Conservation (phyloP, 768 basidiomycete genomes). For the Clavulina sp. region DNA sequence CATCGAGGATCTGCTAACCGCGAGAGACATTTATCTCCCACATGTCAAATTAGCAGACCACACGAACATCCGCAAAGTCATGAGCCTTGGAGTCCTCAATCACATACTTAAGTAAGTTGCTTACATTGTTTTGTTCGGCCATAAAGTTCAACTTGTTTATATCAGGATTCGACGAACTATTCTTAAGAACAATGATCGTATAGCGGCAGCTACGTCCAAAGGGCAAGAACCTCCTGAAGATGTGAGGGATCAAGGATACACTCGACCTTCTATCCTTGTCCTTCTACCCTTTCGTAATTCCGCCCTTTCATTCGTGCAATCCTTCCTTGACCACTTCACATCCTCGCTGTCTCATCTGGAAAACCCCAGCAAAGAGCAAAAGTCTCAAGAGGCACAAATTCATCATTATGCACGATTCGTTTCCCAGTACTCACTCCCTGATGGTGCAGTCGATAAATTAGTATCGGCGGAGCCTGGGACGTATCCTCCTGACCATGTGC, state of each 20-base stretch:
- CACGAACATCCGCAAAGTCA: slow-evolving; percentile 43
- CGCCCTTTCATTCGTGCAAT: slow-evolving; percentile 66
- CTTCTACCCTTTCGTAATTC: slow-evolving; percentile 87
- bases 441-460: slow-evolving; percentile 66
- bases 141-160: slow-evolving; percentile 2
- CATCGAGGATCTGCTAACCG: slow-evolving; percentile 36
- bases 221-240: slow-evolving; percentile 47
- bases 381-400: slow-evolving; percentile 31
- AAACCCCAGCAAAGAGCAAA: background rate
- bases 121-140: background rate
- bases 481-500: slow-evolving; percentile 79
- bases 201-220: slow-evolving; percentile 40
- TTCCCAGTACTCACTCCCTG: slow-evolving; percentile 66
- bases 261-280: slow-evolving; percentile 82
- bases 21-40: slow-evolving; percentile 52
- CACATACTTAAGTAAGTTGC: slow-evolving; percentile 66
- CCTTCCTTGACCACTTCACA: slow-evolving; percentile 55
- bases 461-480: slow-evolving; percentile 50
- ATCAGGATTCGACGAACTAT: slow-evolving; percentile 74
- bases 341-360: slow-evolving; percentile 26
- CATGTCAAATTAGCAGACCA: slow-evolving; percentile 48
- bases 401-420: slow-evolving; percentile 77
- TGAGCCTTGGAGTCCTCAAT: slow-evolving; percentile 66
- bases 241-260: slow-evolving; percentile 89
- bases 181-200: slow-evolving; percentile 84